Evolutionary conservation across 495 filamentous ascomycete species (phyloP), one percentile per base, ranked within the genome.

Genomic region (Annulohypoxylon nitens): DNA sequence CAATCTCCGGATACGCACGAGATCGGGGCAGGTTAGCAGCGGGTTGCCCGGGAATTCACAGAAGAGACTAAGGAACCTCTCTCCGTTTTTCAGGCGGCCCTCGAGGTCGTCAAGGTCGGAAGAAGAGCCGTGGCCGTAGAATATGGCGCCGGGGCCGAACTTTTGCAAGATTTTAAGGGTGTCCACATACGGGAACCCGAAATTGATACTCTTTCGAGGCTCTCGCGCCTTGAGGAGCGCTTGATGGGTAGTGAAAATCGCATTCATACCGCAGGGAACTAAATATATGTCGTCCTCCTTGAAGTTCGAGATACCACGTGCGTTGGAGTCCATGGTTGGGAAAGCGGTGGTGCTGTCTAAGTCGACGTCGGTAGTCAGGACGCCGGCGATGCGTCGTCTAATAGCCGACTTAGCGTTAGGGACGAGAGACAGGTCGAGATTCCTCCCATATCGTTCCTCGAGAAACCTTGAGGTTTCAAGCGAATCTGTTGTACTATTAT

Each of bases 41-140:
- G 96, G 96, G 78, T 99, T 99, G 2, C 93, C 91, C 0, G 96
- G 96, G 60, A 97, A 97, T 76, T 99, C 96, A 77, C 93, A 97
- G 78, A 98, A 98, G 7, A 99, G 84, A 4, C 89, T 92, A 1
- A 97, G 89, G 78, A 90, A 95, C 55, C 85, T 85, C 81, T 98
- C 93, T 16, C 95, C 96, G 12, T 75, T 79, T 69, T 89, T 76
- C 16, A 98, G 85, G 12, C 90, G 89, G 12, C 76, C 71, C 80
- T 98, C 93, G 2, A 99, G 84, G 70, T 97, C 93, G 78, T 98
- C 93, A 1, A 99, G 85, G 61, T 99, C 96, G 67, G 89, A 88
- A 12, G 88, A 84, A 23, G 90, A 92, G 6, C 93, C 95, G 73
- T 93, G 88, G 25, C 97, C 96, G 81, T 97, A 98, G 75, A 99